Evolutionary conservation across 106 monocot species (phyloP).

Genomic region (Allium fistulosum): DNA sequence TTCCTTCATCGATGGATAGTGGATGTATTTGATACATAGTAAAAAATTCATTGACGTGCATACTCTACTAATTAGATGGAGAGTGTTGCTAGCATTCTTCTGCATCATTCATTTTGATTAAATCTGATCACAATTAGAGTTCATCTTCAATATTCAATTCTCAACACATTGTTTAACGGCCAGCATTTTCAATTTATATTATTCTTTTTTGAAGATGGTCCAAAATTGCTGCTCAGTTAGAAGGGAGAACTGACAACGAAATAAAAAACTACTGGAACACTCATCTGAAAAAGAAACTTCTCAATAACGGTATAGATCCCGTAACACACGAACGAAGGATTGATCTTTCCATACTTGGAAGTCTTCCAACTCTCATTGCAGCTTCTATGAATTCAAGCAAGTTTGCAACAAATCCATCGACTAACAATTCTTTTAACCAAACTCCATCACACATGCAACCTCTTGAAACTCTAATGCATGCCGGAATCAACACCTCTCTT

Average conservation of each 20-base stretch:
- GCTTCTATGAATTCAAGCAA: not conserved
- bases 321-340: constrained; percentile 45
- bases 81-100: no score
- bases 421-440: constrained; percentile 7
- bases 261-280: constrained; percentile 46
- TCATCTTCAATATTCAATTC: no score
- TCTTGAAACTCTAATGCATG: constrained; percentile 13
- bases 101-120: no score
- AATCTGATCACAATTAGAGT: no score
- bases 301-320: constrained; percentile 48
- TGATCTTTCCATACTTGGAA: constrained; percentile 21
- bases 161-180: not conserved
- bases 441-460: constrained; percentile 8
- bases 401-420: not conserved
- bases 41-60: no score
- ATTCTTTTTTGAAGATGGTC: constrained; percentile 34
- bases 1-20: no score
- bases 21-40: no score
- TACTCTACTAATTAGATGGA: no score
- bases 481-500: not conserved
- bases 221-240: constrained; percentile 29
- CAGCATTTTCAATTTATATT: not conserved
- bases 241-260: constrained; percentile 53
- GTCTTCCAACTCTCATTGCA: constrained; percentile 12
- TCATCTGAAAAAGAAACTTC: constrained; percentile 46